Percentiles rank a stretch among this genome's conserved stretches.
These are phyloP conservation scores for Sphaerostilbella broomeana DNA, from an alignment of 2,329 filamentous ascomycete genomes.

Conservation along the genomic window DNA sequence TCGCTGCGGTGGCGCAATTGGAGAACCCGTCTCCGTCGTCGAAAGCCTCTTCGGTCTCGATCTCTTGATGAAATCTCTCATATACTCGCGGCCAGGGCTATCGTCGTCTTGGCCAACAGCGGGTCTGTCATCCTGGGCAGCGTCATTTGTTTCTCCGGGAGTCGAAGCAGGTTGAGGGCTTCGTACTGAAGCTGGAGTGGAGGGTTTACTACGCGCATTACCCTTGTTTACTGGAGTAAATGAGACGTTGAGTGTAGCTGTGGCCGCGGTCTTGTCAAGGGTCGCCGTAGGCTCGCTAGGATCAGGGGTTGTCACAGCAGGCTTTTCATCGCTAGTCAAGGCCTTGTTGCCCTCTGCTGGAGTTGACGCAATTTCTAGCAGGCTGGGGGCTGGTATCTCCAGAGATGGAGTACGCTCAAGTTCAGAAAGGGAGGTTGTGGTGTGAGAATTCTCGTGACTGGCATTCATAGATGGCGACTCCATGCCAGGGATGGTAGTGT, in stretches of 20 bases:
- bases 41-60: constrained; percentile 23
- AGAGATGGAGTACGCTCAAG: constrained; percentile 8
- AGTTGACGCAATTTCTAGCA: not conserved
- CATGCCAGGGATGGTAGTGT: constrained; percentile 1
- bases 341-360: not conserved
- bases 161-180: not conserved
- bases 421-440: constrained; percentile 6
- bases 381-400: not conserved
- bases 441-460: not conserved
- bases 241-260: constrained; percentile 15
- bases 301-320: not conserved
- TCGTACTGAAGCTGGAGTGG: not conserved
- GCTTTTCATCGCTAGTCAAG: not conserved
- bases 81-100: constrained; percentile 29
- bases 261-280: not conserved
- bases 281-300: not conserved
- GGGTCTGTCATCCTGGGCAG: not conserved
- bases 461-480: not conserved
- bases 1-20: constrained; percentile 23
- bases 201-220: constrained; percentile 6
- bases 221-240: constrained; percentile 24
- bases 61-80: constrained; percentile 31
- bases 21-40: constrained; percentile 27
- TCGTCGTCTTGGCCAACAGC: constrained; percentile 20
- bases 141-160: too few species aligned